Conservation (phyloP, 768 basidiomycete genomes). For the Suillus fuscotomentosus region DNA sequence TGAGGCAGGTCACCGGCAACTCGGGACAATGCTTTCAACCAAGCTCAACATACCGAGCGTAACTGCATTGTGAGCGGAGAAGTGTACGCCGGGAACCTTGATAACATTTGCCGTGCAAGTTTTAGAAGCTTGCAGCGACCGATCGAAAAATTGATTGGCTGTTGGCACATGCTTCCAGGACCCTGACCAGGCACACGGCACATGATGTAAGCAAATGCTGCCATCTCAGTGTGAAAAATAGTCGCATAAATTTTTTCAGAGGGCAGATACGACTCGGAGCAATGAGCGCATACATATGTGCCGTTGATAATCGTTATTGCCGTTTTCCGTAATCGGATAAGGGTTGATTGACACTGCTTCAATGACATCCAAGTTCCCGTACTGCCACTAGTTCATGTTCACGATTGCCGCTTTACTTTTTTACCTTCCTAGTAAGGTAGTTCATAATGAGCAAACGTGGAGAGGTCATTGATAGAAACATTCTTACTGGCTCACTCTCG, state of each 20-base stretch:
- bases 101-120: background rate
- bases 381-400: background rate
- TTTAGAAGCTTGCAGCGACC: background rate
- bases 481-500: conserved; percentile 17
- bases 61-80: background rate
- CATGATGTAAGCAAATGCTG: background rate
- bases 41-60: background rate
- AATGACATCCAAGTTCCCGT: background rate
- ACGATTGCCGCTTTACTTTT: conserved; percentile 15
- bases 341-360: background rate
- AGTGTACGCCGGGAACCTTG: background rate
- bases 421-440: conserved; percentile 18
- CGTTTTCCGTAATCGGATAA: background rate
- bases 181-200: background rate
- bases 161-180: background rate
- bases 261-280: background rate
- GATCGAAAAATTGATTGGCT: background rate
- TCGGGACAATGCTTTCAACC: background rate
- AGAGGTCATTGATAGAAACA: background rate
- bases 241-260: background rate
- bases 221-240: background rate
- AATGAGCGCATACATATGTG: background rate
- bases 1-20: background rate
- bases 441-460: background rate
- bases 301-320: background rate